Base-by-base conservation (phyloP, 352 stramenopile genomes). In the Phytophthora vignae region DNA sequence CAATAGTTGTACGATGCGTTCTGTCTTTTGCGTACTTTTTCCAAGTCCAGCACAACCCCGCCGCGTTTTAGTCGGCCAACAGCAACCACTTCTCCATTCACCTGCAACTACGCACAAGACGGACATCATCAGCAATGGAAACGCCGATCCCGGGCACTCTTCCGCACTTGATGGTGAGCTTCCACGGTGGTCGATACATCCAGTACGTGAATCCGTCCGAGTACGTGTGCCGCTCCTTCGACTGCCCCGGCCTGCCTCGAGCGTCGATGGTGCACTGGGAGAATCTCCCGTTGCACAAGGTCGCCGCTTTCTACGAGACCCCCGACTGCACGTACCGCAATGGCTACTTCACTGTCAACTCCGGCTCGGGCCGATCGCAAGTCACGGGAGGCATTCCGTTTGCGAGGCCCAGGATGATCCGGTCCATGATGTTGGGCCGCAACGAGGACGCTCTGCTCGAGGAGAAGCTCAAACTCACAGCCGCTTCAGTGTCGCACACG, bases 281-380 rank as follows among this genome's bases (percentile, higher is more conserved):
- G 22, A 8, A 61, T 33, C 50, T 68, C n/a, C 53, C 62, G 14
- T 25, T 69, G 29, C 19, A 69, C 40, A 56, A 69, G 52, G 44
- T 62, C 9, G 62, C 62, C 11, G 54, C 62, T 14, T 69, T 63
- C 31, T 69, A 69, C 10, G 62, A 69, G 44, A 69, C 53, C 2
- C n/a, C 12, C 7, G 62, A 69, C 21, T 69, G 53, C 42, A 69
- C 52, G 3, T 62, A 63, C 31, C 36, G 29, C 38, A 17, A 15
- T 11, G 53, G 53, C 40, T 49, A 68, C 15, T 46, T n/a, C 36
- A 60, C 50, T 4, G 44, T 60, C 50, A 36, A 60, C n/a, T 54
- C 60, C 22, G 60, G 49, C 11, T 60, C 60, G 38, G 2, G 4
- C 4, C 38, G 60, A 21, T 1, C 2, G 4, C 22, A 22, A 1